Base-by-base conservation (phyloP, 140 eudicot genomes). In the Anethum foeniculum region DNA sequence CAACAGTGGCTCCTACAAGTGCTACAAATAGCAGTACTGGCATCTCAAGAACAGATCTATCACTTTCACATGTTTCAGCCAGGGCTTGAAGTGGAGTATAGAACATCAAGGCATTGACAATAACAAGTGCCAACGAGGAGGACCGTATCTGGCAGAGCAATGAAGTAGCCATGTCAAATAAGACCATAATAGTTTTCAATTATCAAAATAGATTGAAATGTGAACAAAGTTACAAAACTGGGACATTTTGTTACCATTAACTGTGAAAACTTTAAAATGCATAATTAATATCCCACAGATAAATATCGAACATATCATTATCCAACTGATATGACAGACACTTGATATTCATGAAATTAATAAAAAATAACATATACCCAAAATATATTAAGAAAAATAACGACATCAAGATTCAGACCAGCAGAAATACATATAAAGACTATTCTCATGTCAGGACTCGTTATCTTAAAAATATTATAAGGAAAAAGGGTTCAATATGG, bases 1-100 rank as follows among this genome's bases (percentile, higher is more conserved):
- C 99, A 84, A 95, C 99, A 30, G 99, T 93, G 77, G 98, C 99
- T 43, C 99, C 99, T 54, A 92, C 76, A 49, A 95, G 91, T 80
- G 99, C 93, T 77, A 95, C 97, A 79, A 88, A 81, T 75, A 95
- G 97, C 84, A 95, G 85, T 78, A 93, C 48, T 8, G 99, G 99
- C 99, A 95, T 95, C 75, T 85, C 84, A 76, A 85, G 80, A 25
- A 89, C 23, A 38, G 97, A 91, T 47, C 82, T 87, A 4, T 83
- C 89, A 4, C 90, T 86, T 75, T 92, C 96, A 85, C 97, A 89
- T 76, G 97, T 95, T 83, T 95, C 94, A n/a, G 99, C 97, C 64
- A 92, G 89, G 80, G 96, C 97, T 83, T 87, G 85, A 48, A 89
- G 77, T 38, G 99, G 97, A 80, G 91, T 56, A 80, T 87, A 52